Conservation (phyloP, 805 yeast genomes). For the Sugiyamaella smithiae region DNA sequence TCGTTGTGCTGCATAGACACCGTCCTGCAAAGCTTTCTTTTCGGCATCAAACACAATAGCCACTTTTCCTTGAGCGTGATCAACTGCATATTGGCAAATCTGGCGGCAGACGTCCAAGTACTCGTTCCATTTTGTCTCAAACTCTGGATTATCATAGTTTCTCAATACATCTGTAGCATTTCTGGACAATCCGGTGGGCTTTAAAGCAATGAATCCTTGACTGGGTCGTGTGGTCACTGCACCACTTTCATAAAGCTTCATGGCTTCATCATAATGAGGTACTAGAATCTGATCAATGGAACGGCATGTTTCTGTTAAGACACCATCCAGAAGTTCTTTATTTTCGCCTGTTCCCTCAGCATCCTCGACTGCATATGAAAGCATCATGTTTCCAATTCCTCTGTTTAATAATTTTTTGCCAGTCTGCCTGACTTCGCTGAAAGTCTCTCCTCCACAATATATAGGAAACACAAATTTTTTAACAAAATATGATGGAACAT, state of each 20-base stretch:
- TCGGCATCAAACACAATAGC: constrained; percentile 85
- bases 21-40: constrained; percentile 80
- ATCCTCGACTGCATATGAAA: constrained; percentile 90
- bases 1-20: constrained; percentile 88
- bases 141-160: constrained; percentile 55
- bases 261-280: constrained; percentile 47
- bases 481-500: constrained; percentile 61
- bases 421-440: constrained; percentile 64
- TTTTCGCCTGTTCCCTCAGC: constrained; percentile 62
- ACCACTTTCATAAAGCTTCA: constrained; percentile 25
- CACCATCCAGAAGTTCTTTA: constrained; percentile 37
- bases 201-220: constrained; percentile 88
- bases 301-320: constrained; percentile 40
- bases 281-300: constrained; percentile 69
- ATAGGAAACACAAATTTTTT: constrained; percentile 73
- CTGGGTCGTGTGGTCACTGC: constrained; percentile 63
- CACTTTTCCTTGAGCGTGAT: constrained; percentile 45
- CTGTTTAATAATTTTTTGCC: constrained; percentile 64
- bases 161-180: constrained; percentile 72
- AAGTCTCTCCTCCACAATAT: constrained; percentile 87
- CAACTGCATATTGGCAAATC: constrained; percentile 53
- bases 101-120: constrained; percentile 64
- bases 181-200: constrained; percentile 84
- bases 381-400: constrained; percentile 91
- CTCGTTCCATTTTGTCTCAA: constrained; percentile 48